phyloP scores from a whole-genome alignment of 2,329 filamentous ascomycete species.

The Fusarium piperis region DNA sequence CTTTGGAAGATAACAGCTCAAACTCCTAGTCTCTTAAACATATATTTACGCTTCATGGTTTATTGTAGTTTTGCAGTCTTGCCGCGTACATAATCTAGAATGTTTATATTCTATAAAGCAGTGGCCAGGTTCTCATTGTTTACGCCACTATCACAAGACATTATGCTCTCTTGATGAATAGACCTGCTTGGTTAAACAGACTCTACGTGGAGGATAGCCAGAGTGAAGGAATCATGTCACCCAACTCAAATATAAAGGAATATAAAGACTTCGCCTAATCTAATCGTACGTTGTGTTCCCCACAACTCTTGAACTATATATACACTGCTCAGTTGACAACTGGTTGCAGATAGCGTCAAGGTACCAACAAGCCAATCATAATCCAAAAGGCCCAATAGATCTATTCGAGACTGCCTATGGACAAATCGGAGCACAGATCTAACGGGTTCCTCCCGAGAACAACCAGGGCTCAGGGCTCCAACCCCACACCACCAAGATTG shows the following conservation, averaged over 20 bases:
- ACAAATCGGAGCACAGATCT: background rate
- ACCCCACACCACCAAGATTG: background rate
- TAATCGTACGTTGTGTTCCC: background rate
- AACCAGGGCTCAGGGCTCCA: background rate
- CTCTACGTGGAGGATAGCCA: background rate
- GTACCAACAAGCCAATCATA: background rate
- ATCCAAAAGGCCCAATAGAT: background rate
- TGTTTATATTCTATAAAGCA: background rate
- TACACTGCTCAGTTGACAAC: background rate
- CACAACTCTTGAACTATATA: background rate
- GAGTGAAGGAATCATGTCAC: too few relatives aligned
- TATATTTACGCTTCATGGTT: background rate
- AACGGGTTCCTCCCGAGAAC: background rate
- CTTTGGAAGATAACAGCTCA: background rate
- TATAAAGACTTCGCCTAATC: too few relatives aligned
- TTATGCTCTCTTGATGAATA: background rate
- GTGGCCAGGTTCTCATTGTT: background rate
- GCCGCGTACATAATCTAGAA: fast-evolving
- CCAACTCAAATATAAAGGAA: too few relatives aligned
- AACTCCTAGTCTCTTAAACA: background rate
- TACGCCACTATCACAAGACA: fast-evolving
- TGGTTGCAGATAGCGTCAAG: background rate
- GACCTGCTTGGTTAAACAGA: background rate
- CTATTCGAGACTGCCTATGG: background rate
- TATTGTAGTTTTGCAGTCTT: too few relatives aligned